phyloP scores from a whole-genome alignment of 2,329 filamentous ascomycete genomes.

The Monosporascus cannonballus region DNA sequence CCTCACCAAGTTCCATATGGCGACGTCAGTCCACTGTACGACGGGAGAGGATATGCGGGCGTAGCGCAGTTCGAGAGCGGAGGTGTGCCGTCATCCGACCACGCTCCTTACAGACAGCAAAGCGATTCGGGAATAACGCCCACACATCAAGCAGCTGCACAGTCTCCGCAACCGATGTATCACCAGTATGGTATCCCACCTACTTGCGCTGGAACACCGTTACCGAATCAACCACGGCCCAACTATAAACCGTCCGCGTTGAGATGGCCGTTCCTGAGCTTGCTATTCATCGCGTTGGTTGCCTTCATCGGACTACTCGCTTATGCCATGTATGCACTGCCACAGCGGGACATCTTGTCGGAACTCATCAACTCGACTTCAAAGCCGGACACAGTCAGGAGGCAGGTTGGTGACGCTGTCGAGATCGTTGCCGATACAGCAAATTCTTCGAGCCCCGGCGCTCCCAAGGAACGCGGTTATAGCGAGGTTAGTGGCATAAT shows the following conservation, averaged over 20 bases:
- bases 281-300: slow-evolving; percentile 8
- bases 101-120: neutral
- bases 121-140: neutral
- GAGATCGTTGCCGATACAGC: neutral
- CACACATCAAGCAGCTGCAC: neutral
- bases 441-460: too few species aligned
- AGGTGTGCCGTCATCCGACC: neutral
- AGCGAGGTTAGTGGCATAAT: too few species aligned
- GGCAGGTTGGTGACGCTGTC: neutral
- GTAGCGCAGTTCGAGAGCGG: neutral
- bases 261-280: slow-evolving; percentile 14
- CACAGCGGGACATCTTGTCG: slow-evolving; percentile 5
- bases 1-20: neutral
- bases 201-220: too few species aligned
- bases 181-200: neutral
- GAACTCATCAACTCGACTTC: neutral
- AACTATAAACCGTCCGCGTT: slow-evolving; percentile 16
- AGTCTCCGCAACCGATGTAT: neutral
- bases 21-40: neutral
- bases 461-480: too few species aligned
- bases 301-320: slow-evolving; percentile 9
- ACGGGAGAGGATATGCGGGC: neutral
- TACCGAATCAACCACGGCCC: slow-evolving; percentile 1
- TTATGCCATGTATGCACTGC: slow-evolving; percentile 12
- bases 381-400: neutral